Percentiles rank a stretch among this genome's conserved stretches.
Evolutionary conservation across 352 stramenopile species (phyloP).

Genomic region (Globisporangium takayamanum): DNA sequence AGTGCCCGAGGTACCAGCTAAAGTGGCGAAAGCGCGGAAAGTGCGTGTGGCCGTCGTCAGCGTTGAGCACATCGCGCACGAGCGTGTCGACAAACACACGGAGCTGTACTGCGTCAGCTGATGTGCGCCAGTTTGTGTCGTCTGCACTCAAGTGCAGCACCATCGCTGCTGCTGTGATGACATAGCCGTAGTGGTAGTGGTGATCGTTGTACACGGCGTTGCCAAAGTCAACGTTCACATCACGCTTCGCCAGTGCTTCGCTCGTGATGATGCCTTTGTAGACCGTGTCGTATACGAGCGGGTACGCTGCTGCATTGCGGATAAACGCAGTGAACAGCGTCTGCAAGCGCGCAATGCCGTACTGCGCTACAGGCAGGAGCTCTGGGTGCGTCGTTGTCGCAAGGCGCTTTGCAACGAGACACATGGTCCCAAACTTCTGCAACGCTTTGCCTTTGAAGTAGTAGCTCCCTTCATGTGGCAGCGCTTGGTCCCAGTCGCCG

Average conservation of each 20-base stretch:
- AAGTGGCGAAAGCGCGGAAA: constrained; percentile 58
- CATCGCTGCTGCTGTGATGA: constrained; percentile 47
- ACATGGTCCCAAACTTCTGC: constrained; percentile 78
- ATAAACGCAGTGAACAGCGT: constrained; percentile 38
- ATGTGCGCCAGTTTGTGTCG: constrained; percentile 30
- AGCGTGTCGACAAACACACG: constrained; percentile 40
- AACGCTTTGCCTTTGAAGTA: constrained; percentile 82
- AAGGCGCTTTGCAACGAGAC: constrained; percentile 56
- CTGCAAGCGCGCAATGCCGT: constrained; percentile 42
- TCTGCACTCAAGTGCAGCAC: constrained; percentile 30
- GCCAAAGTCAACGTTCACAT: constrained; percentile 70
- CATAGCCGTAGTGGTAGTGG: constrained; percentile 72
- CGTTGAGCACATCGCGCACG: constrained; percentile 43
- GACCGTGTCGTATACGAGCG: constrained; percentile 60
- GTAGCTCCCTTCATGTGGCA: constrained; percentile 66
- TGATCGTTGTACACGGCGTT: constrained; percentile 73
- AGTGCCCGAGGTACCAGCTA: constrained; percentile 64
- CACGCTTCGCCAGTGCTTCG: constrained; percentile 42
- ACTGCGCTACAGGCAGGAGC: constrained; percentile 32
- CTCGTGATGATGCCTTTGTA: constrained; percentile 63
- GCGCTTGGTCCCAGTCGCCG: constrained; percentile 40
- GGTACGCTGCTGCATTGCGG: constrained; percentile 36
- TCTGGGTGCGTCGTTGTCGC: constrained; percentile 50
- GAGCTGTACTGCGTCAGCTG: constrained; percentile 27
- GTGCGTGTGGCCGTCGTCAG: constrained; percentile 24